Evolutionary conservation across 2,329 filamentous ascomycete genomes (phyloP).

Genomic region (Cadophora malorum): DNA sequence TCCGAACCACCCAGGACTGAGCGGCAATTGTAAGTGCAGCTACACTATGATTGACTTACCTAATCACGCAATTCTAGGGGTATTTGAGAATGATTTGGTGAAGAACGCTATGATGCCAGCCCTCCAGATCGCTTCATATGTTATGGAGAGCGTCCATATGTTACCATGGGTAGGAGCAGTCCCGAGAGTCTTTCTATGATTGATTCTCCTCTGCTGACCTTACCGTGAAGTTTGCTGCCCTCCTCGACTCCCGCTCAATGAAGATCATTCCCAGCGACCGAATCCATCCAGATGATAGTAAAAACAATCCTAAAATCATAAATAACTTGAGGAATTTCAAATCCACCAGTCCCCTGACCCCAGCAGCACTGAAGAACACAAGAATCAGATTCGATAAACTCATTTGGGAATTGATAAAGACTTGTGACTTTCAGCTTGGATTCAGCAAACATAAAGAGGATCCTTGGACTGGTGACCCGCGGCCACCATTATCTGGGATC

Average conservation of each 20-base stretch:
- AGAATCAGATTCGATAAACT: neutral
- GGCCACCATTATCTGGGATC: no score
- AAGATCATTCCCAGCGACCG: neutral
- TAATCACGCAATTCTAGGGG: neutral
- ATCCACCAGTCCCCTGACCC: neutral
- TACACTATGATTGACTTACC: neutral
- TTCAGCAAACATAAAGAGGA: neutral
- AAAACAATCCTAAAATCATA: neutral
- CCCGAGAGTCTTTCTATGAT: no score
- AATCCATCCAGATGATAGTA: neutral
- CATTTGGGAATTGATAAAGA: neutral
- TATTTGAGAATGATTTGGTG: neutral
- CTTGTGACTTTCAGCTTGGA: neutral
- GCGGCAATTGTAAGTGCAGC: neutral
- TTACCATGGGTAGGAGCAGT: neutral
- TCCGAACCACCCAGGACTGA: neutral
- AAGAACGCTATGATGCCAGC: neutral
- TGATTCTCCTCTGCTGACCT: neutral
- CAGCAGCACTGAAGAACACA: neutral
- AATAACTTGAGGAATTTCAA: neutral
- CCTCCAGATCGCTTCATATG: neutral
- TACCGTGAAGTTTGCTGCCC: neutral
- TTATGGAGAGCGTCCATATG: conserved; percentile 6
- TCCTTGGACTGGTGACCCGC: neutral
- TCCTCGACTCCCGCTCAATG: neutral